phyloP scores from a whole-genome alignment of 441 rosid genomes.

The Bocquillonia castaneifolia region DNA sequence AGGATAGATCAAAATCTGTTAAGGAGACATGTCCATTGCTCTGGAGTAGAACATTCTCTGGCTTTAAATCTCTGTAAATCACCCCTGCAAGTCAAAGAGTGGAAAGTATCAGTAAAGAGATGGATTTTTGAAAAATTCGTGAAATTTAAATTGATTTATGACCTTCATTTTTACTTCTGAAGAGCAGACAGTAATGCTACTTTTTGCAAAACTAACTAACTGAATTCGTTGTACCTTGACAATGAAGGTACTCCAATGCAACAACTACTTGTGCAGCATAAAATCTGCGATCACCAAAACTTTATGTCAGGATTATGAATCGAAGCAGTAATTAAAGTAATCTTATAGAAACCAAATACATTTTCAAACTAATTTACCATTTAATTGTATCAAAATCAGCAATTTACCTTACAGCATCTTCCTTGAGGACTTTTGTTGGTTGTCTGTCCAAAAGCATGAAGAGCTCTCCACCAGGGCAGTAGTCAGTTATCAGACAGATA shows the following conservation, averaged over 20 bases:
- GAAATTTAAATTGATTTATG: too few relatives aligned
- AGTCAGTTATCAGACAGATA: conserved; percentile 90
- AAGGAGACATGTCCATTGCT: conserved; percentile 69
- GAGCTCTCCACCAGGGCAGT: conserved; percentile 92
- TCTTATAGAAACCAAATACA: neutral
- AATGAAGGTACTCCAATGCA: conserved; percentile 96
- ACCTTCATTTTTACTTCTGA: too few relatives aligned
- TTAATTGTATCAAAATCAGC: neutral
- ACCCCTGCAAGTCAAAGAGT: conserved; percentile 49
- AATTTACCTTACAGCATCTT: conserved; percentile 79
- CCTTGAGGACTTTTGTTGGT: conserved; percentile 75
- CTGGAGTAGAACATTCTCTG: conserved; percentile 83
- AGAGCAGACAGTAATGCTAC: too few relatives aligned
- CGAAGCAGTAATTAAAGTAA: neutral
- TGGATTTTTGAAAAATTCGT: neutral
- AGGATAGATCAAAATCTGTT: conserved; percentile 90
- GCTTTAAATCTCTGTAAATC: conserved; percentile 90
- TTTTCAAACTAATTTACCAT: neutral
- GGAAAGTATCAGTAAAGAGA: neutral
- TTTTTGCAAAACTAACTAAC: too few relatives aligned
- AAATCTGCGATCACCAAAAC: conserved; percentile 45
- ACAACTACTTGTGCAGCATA: conserved; percentile 83
- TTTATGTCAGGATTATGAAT: conserved; percentile 16
- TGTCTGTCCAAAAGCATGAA: conserved; percentile 88
- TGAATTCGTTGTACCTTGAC: conserved; percentile 62